phyloP scores from a whole-genome alignment of 208 protist species.

The Trypanosoma melophagium region DNA sequence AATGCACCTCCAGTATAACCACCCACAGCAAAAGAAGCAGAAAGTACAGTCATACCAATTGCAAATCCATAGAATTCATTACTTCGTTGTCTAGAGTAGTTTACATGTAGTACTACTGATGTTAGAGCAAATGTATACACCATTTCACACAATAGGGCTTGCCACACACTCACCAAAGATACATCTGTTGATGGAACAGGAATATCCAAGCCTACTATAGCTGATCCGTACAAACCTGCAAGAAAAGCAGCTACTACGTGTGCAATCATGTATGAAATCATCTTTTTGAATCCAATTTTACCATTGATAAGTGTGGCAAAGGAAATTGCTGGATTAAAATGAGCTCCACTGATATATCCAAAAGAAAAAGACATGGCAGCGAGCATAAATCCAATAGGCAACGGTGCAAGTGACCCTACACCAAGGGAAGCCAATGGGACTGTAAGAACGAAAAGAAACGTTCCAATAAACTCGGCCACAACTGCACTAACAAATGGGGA shows the following conservation, averaged over 20 bases:
- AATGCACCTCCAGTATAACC: conserved; percentile 70
- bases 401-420: conserved; percentile 62
- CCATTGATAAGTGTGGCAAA: conserved; percentile 86
- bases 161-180: conserved; percentile 53
- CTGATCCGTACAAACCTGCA: conserved; percentile 65
- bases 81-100: conserved; percentile 76
- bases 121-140: conserved; percentile 83
- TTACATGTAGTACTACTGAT: conserved; percentile 79
- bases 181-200: conserved; percentile 42
- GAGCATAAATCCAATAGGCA: conserved; percentile 89
- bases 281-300: conserved; percentile 62
- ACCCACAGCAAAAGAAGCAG: conserved; percentile 71
- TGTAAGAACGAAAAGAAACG: conserved; percentile 83
- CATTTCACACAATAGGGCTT: conserved; percentile 69
- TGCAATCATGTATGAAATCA: conserved; percentile 65
- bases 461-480: conserved; percentile 83
- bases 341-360: conserved; percentile 89
- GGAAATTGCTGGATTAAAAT: conserved; percentile 93
- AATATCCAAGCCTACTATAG: conserved; percentile 80
- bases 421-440: conserved; percentile 68
- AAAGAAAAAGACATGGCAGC: conserved; percentile 90
- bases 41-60: conserved; percentile 68
- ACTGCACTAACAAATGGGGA: conserved; percentile 67
- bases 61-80: conserved; percentile 87
- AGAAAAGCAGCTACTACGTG: conserved; percentile 80